Evolutionary conservation across 169 alveolate genomes (phyloP), one percentile per base, ranked within the genome.

Genomic region (Cyclospora cayetanensis): DNA sequence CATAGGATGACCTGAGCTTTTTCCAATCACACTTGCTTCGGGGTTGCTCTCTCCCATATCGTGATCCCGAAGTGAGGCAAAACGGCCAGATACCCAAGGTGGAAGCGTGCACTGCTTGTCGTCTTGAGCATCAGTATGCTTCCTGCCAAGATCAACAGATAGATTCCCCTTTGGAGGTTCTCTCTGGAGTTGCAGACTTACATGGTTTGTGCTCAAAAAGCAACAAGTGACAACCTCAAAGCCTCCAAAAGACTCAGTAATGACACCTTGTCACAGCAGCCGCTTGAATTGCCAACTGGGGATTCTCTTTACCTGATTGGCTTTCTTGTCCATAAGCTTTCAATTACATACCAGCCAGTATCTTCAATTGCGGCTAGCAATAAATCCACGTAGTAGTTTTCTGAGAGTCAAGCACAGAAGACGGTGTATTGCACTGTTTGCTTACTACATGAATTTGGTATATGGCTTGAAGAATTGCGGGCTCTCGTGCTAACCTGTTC

Each of bases 301-400:
- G 60, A 7, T 46, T 15, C 15, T 9, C 27, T 50, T 11, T 46
- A 79, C 88, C 53, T 22, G 52, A 31, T 34, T 29, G 70, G 1
- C 18, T 79, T 9, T 0, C 72, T 5, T 22, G 88, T 3, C 88
- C 88, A 79, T 12, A 29, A 1, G 50, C 29, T 1, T 18, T 79
- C 88, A 29, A 46, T 79, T 25, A 43, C 11, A 37, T 79, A 79
- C 88, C 88, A 79, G 18, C 88, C 88, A 20, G 88, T 46, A 25
- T 79, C 88, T n/a, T 79, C 88, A 46, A 79, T 29, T 43, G 88
- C 88, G 7, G 72, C 88, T 20, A 79, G 88, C 50, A 46, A 31
- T 50, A 79, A n/a, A 18, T 79, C 88, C 70, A 34, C 50, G 29
- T 43, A 25, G 37, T 29, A 55, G 12, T 31, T 39, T 31, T 50